Percentiles rank a stretch among this genome's conserved stretches.
phyloP scores from a whole-genome alignment of 2,329 filamentous ascomycete genomes.

The Xylaria sp. region DNA sequence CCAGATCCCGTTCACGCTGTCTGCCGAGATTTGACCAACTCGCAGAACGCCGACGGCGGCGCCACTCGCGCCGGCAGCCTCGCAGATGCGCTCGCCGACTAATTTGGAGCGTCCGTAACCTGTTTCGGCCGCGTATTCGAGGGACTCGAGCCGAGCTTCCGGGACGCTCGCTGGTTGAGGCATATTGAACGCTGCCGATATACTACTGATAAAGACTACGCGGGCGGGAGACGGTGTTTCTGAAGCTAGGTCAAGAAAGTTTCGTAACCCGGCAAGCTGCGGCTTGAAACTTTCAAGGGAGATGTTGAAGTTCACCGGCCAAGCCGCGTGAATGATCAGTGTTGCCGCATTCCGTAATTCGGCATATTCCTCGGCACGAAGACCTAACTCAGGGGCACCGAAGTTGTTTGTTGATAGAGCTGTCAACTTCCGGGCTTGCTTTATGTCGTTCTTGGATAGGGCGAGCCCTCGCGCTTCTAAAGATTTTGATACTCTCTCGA shows the following conservation, averaged over 20 bases:
- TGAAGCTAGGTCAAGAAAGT: slow-evolving; percentile 53
- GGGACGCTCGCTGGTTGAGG: slow-evolving; percentile 45
- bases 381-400: slow-evolving; percentile 52
- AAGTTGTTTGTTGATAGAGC: slow-evolving; percentile 54
- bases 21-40: slow-evolving; percentile 52
- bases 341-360: slow-evolving; percentile 50
- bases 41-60: slow-evolving; percentile 47
- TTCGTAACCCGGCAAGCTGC: slow-evolving; percentile 55
- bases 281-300: slow-evolving; percentile 57
- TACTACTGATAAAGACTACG: slow-evolving; percentile 53
- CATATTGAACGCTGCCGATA: slow-evolving; percentile 50
- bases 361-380: slow-evolving; percentile 47
- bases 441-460: slow-evolving; percentile 26
- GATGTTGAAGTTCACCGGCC: slow-evolving; percentile 64
- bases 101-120: slow-evolving; percentile 54
- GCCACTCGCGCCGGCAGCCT: slow-evolving; percentile 43
- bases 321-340: slow-evolving; percentile 58
- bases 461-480: slow-evolving; percentile 37
- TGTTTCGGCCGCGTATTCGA: slow-evolving; percentile 43
- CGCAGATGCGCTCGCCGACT: slow-evolving; percentile 51
- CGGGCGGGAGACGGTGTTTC: slow-evolving; percentile 47
- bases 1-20: slow-evolving; percentile 47
- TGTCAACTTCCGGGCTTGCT: slow-evolving; percentile 46
- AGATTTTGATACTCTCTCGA: slow-evolving; percentile 38
- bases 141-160: slow-evolving; percentile 46